Evolutionary conservation across 1,284 basidiomycete species (phyloP).

Genomic region (Afroboletus lepidellus): DNA sequence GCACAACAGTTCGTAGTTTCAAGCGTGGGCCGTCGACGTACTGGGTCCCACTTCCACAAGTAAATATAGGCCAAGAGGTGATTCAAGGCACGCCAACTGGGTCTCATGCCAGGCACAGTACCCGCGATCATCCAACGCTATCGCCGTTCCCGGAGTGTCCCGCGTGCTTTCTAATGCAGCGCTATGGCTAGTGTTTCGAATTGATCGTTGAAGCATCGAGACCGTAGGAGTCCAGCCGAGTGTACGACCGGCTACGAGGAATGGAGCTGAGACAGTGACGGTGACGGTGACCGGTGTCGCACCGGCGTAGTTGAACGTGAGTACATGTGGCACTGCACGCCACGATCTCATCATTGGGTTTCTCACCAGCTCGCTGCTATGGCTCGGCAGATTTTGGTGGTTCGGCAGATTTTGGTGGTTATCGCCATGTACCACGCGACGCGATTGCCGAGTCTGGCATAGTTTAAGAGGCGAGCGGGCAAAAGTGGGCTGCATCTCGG

Average conservation of each 20-base stretch:
- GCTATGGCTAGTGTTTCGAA: background rate
- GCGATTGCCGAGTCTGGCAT: background rate
- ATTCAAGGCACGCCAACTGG: background rate
- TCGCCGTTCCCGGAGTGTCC: background rate
- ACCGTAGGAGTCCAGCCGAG: background rate
- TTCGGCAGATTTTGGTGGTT: background rate
- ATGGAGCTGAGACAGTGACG: background rate
- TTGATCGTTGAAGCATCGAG: background rate
- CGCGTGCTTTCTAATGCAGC: background rate
- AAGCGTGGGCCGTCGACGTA: too few relatives aligned
- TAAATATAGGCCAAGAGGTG: too few relatives aligned
- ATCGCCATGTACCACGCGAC: background rate
- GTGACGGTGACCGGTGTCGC: background rate
- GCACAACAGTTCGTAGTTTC: background rate
- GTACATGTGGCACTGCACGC: background rate
- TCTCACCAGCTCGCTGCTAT: background rate
- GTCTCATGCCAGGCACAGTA: background rate
- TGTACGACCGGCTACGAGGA: too few relatives aligned
- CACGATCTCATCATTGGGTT: background rate
- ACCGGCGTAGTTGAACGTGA: background rate
- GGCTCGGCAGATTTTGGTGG: too few relatives aligned
- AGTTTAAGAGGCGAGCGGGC: constrained; percentile 8
- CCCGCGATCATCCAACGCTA: background rate
- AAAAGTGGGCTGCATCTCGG: background rate
- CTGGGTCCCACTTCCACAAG: too few relatives aligned